Evolutionary conservation across 495 filamentous ascomycete species (phyloP).

Genomic region (Talaromyces adpressus): DNA sequence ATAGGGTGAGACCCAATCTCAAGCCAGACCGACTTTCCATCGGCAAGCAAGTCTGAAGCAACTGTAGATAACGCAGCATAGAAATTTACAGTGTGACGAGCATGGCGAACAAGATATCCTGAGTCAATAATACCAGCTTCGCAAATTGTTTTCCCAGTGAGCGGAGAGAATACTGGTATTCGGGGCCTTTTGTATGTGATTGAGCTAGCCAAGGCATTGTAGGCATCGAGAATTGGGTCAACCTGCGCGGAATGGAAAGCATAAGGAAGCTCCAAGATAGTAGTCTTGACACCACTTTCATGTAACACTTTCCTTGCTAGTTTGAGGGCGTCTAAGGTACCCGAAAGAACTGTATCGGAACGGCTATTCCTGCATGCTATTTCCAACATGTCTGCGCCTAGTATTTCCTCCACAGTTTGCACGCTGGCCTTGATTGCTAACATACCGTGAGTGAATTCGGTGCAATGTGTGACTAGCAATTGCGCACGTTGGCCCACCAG

Average conservation of each 20-base stretch:
- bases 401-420: conserved; percentile 6
- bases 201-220: conserved; percentile 53
- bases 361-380: conserved; percentile 48
- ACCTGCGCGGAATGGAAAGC: conserved; percentile 70
- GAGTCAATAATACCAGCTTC: conserved; percentile 43
- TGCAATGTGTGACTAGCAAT: conserved; percentile 58
- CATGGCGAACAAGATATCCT: conserved; percentile 59
- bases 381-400: conserved; percentile 17
- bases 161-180: conserved; percentile 66
- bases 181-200: conserved; percentile 52
- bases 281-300: conserved; percentile 28
- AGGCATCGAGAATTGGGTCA: conserved; percentile 57
- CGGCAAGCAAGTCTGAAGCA: conserved; percentile 10
- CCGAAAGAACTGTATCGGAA: conserved; percentile 43
- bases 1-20: conserved; percentile 67
- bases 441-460: conserved; percentile 47
- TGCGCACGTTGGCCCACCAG: conserved; percentile 61
- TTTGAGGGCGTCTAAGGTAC: conserved; percentile 39
- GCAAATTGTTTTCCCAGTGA: conserved; percentile 54
- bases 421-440: conserved; percentile 16
- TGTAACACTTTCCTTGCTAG: conserved; percentile 48
- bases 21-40: conserved; percentile 24
- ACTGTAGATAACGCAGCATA: conserved; percentile 37
- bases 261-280: conserved; percentile 31
- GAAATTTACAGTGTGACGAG: conserved; percentile 69